Base-by-base conservation (phyloP, 1,284 basidiomycete species). In the Trichosporon ovoides region DNA sequence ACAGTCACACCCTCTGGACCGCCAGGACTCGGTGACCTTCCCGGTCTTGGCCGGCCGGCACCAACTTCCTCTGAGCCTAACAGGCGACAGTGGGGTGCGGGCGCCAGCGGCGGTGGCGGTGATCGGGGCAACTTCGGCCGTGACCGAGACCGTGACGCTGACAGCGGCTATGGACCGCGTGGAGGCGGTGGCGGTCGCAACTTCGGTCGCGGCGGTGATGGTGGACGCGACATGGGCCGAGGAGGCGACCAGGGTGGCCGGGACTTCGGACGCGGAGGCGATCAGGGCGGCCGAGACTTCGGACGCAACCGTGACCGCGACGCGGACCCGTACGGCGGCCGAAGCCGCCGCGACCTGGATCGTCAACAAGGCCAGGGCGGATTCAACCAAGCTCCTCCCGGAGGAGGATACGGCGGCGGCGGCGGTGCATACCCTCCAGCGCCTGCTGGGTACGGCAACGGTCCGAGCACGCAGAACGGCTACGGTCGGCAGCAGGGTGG, bases 191-290 rank as follows among this genome's bases (percentile, higher is more conserved):
- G 35, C 35, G 5, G 35, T 37, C 12, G 16, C 35, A 37, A 14
- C 28, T 31, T 31, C 28, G 28, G 28, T 31, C 28, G 28, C 9
- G 28, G 51, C 4, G 31, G 36, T 9, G 43, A 7, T 20, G 53
- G 53, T 1, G 50, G 60, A 60, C 38, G 28, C 19, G 37, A 46
- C 53, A 35, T 51, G 22, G 55, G 46, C n/a, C 36, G 36, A 16
- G 52, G 43, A 24, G 43, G 40, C n/a, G 28, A 20, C 33, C 40
- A 71, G 22, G 68, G 71, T 34, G 69, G 72, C 0, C 72, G 72
- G 19, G 61, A 67, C 7, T 66, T 71, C 24, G 66, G 70, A 9
- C 63, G 67, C 9, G 70, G 68, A 3, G 68, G 66, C 6, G 62
- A 66, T 40, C 62, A 67, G 22, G 63, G 65, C 10, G 58, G 67